Percentiles rank a stretch among this genome's conserved stretches.
Evolutionary conservation across 148 eudicot species (phyloP).

Genomic region (Vaccinium vitisidaea): DNA sequence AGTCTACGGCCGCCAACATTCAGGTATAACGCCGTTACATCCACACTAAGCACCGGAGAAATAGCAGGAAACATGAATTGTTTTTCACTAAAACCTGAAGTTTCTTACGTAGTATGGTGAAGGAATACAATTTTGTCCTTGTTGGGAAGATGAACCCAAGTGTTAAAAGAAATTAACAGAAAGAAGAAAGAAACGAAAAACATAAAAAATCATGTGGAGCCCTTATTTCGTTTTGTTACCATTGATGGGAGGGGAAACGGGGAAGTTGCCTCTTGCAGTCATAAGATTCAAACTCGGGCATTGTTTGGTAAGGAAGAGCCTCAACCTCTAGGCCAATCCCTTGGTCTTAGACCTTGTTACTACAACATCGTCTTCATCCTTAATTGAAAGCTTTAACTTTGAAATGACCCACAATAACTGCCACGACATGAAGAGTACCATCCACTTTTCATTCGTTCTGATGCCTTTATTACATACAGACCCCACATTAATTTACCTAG

Average conservation of each 20-base stretch:
- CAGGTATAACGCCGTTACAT: background rate
- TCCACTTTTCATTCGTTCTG: background rate
- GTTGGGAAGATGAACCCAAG: background rate
- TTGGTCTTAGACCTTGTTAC: too few species aligned
- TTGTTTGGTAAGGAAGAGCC: too few species aligned
- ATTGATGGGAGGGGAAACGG: too few species aligned
- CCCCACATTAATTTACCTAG: background rate
- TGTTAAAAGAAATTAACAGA: background rate
- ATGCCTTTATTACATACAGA: background rate
- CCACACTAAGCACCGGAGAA: background rate
- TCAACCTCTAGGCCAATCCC: too few species aligned
- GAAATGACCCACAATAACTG: background rate
- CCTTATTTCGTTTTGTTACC: background rate
- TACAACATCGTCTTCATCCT: too few species aligned
- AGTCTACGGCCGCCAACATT: background rate
- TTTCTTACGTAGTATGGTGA: background rate
- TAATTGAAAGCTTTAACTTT: background rate
- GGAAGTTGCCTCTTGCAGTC: too few species aligned
- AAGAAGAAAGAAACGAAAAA: background rate
- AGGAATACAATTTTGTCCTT: background rate
- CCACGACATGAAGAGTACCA: background rate
- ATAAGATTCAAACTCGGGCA: too few species aligned
- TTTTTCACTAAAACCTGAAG: background rate
- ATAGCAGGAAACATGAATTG: background rate
- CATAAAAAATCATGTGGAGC: background rate